These are phyloP conservation scores for Pleurotus giganteus DNA, from an alignment of 768 basidiomycete species.

Conservation along the genomic window DNA sequence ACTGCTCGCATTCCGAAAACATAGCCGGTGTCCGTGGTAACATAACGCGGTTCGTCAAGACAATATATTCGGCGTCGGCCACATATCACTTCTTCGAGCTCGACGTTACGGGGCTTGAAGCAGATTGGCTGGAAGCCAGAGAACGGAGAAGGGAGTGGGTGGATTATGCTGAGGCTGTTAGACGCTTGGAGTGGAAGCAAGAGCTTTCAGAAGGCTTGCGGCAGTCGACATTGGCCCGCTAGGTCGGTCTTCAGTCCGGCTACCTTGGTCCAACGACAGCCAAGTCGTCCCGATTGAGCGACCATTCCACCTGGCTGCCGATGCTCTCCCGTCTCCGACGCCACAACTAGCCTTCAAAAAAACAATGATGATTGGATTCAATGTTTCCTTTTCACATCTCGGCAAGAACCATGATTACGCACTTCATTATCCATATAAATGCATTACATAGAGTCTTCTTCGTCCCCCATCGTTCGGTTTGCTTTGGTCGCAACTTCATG, in stretches of 20 bases:
- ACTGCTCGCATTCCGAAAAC: constrained; percentile 25
- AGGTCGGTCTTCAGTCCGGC: constrained; percentile 10
- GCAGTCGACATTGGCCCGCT: constrained; percentile 69
- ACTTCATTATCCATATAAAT: background rate
- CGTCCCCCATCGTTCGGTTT: background rate
- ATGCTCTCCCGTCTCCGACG: background rate
- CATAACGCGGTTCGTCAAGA: constrained; percentile 82
- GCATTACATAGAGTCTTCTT: constrained; percentile 4
- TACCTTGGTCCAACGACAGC: background rate
- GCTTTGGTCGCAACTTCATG: background rate
- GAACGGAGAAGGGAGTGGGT: constrained; percentile 88
- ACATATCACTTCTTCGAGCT: constrained; percentile 92
- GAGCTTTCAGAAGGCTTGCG: constrained; percentile 77
- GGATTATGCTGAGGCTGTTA: constrained; percentile 77
- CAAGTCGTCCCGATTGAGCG: background rate
- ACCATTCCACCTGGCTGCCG: background rate
- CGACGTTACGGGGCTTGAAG: constrained; percentile 73
- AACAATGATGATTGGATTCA: background rate
- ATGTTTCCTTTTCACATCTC: background rate
- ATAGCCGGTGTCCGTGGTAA: constrained; percentile 87
- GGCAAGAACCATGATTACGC: background rate
- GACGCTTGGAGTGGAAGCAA: constrained; percentile 78
- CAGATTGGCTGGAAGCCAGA: constrained; percentile 77
- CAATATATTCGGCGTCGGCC: constrained; percentile 73
- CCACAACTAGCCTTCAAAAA: background rate